Base-by-base conservation (phyloP, 345 rosid genomes). In the Syzygium grande region DNA sequence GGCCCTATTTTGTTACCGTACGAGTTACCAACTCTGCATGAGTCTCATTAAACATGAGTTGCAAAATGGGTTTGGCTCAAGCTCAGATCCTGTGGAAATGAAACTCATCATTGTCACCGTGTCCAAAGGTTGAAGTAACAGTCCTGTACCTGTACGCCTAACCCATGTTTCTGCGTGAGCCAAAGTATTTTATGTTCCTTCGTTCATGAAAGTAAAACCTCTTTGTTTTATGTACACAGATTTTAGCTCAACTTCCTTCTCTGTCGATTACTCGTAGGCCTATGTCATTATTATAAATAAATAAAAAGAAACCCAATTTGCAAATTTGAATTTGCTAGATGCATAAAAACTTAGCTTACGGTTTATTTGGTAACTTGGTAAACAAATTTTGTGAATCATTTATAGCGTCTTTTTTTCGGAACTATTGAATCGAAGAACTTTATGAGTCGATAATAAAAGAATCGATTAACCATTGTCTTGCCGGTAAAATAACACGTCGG, bases 401-500 rank as follows among this genome's bases (percentile, higher is more conserved):
- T 30, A 0, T 21, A 8, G 11, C 79, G 34, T 68, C 79, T 17
- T 8, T 68, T 65, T 68, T 30, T 68, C 3, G 9, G 79, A 68
- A 68, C 12, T 2, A 16, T 68, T 30, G 43, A 68, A 30, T 16
- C 11, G 78, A 21, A 30, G 30, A 38, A 16, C 16, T 10, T 2
- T 17, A 29, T 15, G 41, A 15, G 41, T 65, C 22, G 4, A 65
- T 30, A 65, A 12, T 30, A 30, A 43, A 43, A 43, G 8, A 1
- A 7, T 30, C 22, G 3, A 30, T 65, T 30, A 29, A 30, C 11
- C 21, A 30, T 43, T 43, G 1, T 5, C 46, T 43, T 5, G 46
- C 1, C 1, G 46, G 46, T 43, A 43, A 43, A 13, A n/a, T 6
- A 17, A n/a, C 29, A n/a, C 0, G 0, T 61, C 0, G 5, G 0